These are phyloP conservation scores for Phytophthora tentaculata DNA, from an alignment of 352 stramenopile genomes.

Conservation along the genomic window DNA sequence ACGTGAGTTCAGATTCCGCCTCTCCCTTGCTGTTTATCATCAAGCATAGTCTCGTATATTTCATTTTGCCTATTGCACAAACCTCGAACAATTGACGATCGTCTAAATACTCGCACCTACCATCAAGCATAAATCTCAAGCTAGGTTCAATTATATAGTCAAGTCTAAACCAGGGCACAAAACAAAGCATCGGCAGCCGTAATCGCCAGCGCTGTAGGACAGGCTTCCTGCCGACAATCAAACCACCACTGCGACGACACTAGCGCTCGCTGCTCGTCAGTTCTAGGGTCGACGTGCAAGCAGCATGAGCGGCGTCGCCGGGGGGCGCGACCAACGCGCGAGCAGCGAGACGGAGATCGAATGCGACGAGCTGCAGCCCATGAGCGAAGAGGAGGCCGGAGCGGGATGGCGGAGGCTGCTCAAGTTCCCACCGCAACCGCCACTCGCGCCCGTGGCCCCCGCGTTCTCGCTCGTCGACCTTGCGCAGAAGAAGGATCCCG, in stretches of 20 bases:
- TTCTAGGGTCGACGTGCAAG: constrained; percentile 18
- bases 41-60: constrained; percentile 1
- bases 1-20: constrained; percentile 25
- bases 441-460: constrained; percentile 34
- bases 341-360: constrained; percentile 55
- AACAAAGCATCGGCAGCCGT: constrained; percentile 37
- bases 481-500: constrained; percentile 28
- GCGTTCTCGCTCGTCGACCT: constrained; percentile 37
- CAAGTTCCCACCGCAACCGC: constrained; percentile 32
- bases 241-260: constrained; percentile 27
- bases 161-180: constrained; percentile 9
- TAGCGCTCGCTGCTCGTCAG: constrained; percentile 7
- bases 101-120: no score
- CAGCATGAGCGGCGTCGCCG: constrained; percentile 40
- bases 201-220: constrained; percentile 34
- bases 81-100: no score
- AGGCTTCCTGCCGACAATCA: constrained; percentile 36
- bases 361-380: constrained; percentile 50
- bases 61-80: background rate
- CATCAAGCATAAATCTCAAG: background rate
- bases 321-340: constrained; percentile 33
- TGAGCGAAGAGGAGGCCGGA: constrained; percentile 25
- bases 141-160: background rate
- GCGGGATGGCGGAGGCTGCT: constrained; percentile 39
- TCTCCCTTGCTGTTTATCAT: constrained; percentile 24